Evolutionary conservation across 2,329 filamentous ascomycete species (phyloP).

Genomic region (Colletotrichum eremochloae): DNA sequence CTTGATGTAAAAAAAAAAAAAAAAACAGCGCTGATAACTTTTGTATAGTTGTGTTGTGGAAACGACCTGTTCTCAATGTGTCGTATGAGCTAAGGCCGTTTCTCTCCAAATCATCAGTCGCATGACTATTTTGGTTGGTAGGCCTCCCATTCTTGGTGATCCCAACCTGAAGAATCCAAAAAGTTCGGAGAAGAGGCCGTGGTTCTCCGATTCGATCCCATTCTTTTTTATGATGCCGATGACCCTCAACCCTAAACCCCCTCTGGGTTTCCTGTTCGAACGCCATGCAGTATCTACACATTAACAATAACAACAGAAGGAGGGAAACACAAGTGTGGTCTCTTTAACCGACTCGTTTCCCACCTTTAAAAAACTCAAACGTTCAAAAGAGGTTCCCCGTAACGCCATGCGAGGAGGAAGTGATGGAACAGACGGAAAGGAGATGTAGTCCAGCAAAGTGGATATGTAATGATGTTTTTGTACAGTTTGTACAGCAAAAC

Average conservation of each 20-base stretch:
- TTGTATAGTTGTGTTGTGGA: slow-evolving; percentile 12
- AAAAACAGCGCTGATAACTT: slow-evolving; percentile 28
- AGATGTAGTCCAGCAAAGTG: slow-evolving; percentile 30
- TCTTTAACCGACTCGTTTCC: slow-evolving; percentile 15
- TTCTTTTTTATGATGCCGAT: slow-evolving; percentile 37
- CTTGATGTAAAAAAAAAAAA: neutral
- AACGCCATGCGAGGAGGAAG: slow-evolving; percentile 42
- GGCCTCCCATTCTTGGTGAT: slow-evolving; percentile 20
- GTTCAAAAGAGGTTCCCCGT: slow-evolving; percentile 6
- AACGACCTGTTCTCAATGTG: slow-evolving; percentile 15
- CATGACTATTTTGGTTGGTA: slow-evolving; percentile 36
- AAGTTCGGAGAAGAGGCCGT: slow-evolving; percentile 24
- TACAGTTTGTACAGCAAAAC: slow-evolving; percentile 39
- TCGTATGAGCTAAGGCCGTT: neutral
- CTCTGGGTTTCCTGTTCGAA: slow-evolving; percentile 30
- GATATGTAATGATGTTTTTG: slow-evolving; percentile 21
- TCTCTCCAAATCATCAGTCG: slow-evolving; percentile 20
- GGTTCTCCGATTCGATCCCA: slow-evolving; percentile 35
- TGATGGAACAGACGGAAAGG: slow-evolving; percentile 36
- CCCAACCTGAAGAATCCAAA: slow-evolving; percentile 41
- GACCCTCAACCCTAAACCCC: slow-evolving; percentile 6
- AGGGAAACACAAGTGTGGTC: neutral
- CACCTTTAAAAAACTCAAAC: neutral
- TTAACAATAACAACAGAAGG: slow-evolving; percentile 36
- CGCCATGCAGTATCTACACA: slow-evolving; percentile 42